These are phyloP conservation scores for Craterostigma plantagineum DNA, from an alignment of 257 asterid species.

Conservation along the genomic window DNA sequence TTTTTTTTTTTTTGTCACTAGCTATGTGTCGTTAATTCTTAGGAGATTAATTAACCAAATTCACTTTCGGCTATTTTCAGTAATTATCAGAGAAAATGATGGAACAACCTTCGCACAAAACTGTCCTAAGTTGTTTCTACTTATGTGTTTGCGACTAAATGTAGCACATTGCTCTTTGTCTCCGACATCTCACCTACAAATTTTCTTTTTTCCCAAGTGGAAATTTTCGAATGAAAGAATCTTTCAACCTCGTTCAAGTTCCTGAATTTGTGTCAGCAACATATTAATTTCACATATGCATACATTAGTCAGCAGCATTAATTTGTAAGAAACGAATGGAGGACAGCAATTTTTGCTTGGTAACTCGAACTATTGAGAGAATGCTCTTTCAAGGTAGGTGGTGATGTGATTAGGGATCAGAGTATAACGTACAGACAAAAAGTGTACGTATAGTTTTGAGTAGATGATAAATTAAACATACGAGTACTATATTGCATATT, in stretches of 20 bases:
- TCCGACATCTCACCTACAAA: slow-evolving; percentile 26
- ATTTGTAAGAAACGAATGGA: not conserved
- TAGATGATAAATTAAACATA: not conserved
- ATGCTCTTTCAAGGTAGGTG: slow-evolving; percentile 20
- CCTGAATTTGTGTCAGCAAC: no score
- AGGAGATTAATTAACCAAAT: slow-evolving; percentile 8
- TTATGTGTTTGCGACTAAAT: slow-evolving; percentile 9
- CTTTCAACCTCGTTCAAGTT: not conserved
- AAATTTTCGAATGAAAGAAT: slow-evolving; percentile 11
- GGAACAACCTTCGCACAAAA: slow-evolving; percentile 12
- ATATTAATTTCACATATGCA: no score
- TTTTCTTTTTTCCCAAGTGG: slow-evolving; percentile 5
- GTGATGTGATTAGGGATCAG: slow-evolving; percentile 20
- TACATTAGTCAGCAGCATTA: no score
- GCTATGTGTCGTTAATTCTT: slow-evolving; percentile 9
- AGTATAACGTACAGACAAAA: no score
- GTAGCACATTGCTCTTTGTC: slow-evolving; percentile 18
- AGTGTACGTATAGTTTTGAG: not conserved
- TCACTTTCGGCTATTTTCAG: slow-evolving; percentile 14
- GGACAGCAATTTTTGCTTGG: slow-evolving; percentile 20
- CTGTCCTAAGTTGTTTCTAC: no score
- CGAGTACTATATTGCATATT: not conserved
- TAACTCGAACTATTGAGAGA: no score
- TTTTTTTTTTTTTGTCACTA: slow-evolving; percentile 9
- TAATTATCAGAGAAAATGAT: slow-evolving; percentile 13